Percentiles rank a stretch among this genome's conserved stretches.
These are phyloP conservation scores for Penicillium atrosanguineum DNA, from an alignment of 495 filamentous ascomycete genomes.

Conservation along the genomic window DNA sequence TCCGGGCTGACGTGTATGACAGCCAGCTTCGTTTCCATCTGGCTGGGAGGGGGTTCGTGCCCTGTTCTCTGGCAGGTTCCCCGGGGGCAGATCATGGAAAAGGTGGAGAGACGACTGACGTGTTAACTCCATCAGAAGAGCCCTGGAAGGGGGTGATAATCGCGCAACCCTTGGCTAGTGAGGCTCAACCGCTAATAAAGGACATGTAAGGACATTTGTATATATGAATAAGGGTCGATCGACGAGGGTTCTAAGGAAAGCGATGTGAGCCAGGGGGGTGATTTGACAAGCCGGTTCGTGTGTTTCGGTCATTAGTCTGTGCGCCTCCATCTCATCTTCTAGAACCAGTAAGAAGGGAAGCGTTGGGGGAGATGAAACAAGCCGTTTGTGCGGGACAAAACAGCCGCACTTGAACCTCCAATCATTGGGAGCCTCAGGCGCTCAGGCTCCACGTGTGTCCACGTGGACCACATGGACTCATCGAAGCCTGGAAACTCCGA, in stretches of 20 bases:
- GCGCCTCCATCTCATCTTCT: neutral
- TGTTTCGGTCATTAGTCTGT: neutral
- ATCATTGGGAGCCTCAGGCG: neutral
- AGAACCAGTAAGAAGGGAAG: neutral
- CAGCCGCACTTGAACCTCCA: neutral
- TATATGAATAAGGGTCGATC: neutral
- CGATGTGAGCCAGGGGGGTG: neutral
- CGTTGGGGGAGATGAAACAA: constrained; percentile 5
- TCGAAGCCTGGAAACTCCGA: constrained; percentile 33
- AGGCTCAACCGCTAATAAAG: neutral
- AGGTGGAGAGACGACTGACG: neutral
- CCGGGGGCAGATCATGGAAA: too few species aligned
- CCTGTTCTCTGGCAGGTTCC: neutral
- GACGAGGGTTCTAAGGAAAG: neutral
- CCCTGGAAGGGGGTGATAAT: neutral
- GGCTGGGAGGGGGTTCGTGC: neutral
- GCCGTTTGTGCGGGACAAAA: neutral
- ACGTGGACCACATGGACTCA: constrained; percentile 42
- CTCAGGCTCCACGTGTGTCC: constrained; percentile 35
- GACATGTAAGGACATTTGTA: too few species aligned
- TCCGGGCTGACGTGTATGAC: constrained; percentile 20
- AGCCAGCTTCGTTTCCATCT: neutral
- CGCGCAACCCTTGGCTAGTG: neutral
- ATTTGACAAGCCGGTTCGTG: constrained; percentile 4
- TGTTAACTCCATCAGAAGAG: neutral